Evolutionary conservation across 345 rosid genomes (phyloP), one percentile per base, ranked within the genome.

Genomic region (Gossypium raimondii): DNA sequence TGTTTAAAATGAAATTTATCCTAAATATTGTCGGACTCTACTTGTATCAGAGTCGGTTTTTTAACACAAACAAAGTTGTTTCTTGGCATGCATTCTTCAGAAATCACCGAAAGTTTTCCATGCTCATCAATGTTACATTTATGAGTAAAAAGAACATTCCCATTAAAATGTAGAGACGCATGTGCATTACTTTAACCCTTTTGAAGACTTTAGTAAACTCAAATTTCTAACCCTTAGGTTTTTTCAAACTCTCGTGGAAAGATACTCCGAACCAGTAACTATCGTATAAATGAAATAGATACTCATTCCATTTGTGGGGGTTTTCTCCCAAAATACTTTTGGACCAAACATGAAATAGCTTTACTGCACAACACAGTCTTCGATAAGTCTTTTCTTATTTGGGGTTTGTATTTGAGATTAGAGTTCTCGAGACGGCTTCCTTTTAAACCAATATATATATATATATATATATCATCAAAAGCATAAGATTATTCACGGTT

Each of bases 401-500:
- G 55, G 56, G 25, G 9, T 20, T 57, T 20, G 62, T 57, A 34
- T 57, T 11, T 22, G 62, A 57, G 29, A 22, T 57, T 57, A 13
- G 62, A 57, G 34, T 11, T 22, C 62, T 56, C 5, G 59, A 72
- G 48, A 75, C 34, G 65, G 44, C 48, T 79, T 57, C 67, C 57
- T 24, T 53, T 53, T 52, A 45, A 67, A 47, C 70, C 70, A 67
- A 18, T 22, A 67, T 3, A 16, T 29, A 12, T 20, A 67, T 3
- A 16, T 29, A 12, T 20, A 25, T 14, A 41, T 4, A 44, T 18
- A n/a, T 4, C 62, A 58, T 58, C 8, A n/a, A 22, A 10, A 45
- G 50, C 60, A 22, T 24, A 57, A 57, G 50, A 76, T 61, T 65
- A 47, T 56, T 65, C 80, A 70, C 64, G 69, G 73, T 58, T 59